Evolutionary conservation across 2,329 filamentous ascomycete genomes (phyloP), one percentile per base, ranked within the genome.

Genomic region (Colletotrichum higginsianum): DNA sequence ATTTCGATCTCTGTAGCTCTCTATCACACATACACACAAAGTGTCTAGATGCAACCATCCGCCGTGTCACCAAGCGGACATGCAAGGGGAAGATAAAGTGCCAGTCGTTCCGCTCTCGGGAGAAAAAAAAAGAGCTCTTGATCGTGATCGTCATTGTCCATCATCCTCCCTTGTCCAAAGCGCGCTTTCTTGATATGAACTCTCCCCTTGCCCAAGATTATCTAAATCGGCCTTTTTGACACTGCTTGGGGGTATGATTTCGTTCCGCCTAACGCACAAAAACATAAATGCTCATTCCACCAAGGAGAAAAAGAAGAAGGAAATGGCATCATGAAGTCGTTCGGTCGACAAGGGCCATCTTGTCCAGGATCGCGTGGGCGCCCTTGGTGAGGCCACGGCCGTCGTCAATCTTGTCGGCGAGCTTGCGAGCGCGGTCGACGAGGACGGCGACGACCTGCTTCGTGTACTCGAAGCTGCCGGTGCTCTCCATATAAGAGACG

Each of bases 391-490:
- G 86, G 3, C 88, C 87, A n/a, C 82, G 82, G 16, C 87, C 90
- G 15, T 86, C 84, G 75, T 94, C 92, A 55, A 95, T 86, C 47
- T 89, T 88, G 52, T 91, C 86, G 18, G 92, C 88, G 78, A 93
- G 82, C 74, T 83, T 86, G 66, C 88, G 84, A 23, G 93, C 92
- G 71, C 92, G 88, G 73, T 87, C 87, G 55, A 91, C 88, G 74
- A 96, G 83, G 44, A 92, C 88, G 16, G 80, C 78, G 12, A 95
- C 81, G 1, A 94, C 93, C 61, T 88, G 85, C 71, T 90, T 87
- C 18, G 93, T 96, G 80, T 98, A 98, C 64, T 92, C 91, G 79
- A 99, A 98, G 79, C 93, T 97, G 47, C 95, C 95, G 1, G 93
- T 97, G 74, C 88, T 86, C 81, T 98, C 92, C 94, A 99, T 97